Evolutionary conservation across 441 rosid species (phyloP), one percentile per base, ranked within the genome.

Genomic region (Pelargonium fulgidum): DNA sequence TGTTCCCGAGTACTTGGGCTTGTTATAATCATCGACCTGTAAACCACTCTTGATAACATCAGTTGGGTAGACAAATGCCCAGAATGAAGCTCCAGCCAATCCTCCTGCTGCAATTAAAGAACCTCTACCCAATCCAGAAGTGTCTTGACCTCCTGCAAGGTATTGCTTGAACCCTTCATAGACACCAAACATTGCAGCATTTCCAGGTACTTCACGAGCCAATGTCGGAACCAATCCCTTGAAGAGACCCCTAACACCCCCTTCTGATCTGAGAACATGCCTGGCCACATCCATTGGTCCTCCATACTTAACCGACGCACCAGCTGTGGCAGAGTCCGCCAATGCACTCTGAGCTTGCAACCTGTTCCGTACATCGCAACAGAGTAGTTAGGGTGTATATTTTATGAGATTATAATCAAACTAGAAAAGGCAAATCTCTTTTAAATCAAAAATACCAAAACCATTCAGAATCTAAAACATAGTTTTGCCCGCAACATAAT

Each of bases 221-320:
- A 93, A 67, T 16, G 99, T 93, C 12, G 99, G 97, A 13, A 88
- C 69, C 73, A 89, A 74, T 50, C 99, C 97, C 85, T 93, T 93
- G 89, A 88, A 93, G 14, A 93, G 86, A 61, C 99, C 96, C 72
- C 81, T 56, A 1, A 70, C 45, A 5, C 97, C 96, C 12, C 96
- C 96, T 84, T 93, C 98, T 11, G 92, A 85, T 65, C 84, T 79
- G 14, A 93, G 83, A 47, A 93, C 99, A 54, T 83, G 92, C 76
- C 83, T 87, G 0, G 96, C 96, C 62, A 93, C 99, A 26, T 93
- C 99, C 88, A 91, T 86, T n/a, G 99, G 99, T 52, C 99, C 99
- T 58, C 85, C 85, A 67, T 91, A 91, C 81, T 85, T 89, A 66
- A 89, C 84, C 0, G 91, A 87, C 64, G 74, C 85, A 22, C 79